Evolutionary conservation across 1,284 basidiomycete species (phyloP).

Genomic region (Boletus semigastroideus): DNA sequence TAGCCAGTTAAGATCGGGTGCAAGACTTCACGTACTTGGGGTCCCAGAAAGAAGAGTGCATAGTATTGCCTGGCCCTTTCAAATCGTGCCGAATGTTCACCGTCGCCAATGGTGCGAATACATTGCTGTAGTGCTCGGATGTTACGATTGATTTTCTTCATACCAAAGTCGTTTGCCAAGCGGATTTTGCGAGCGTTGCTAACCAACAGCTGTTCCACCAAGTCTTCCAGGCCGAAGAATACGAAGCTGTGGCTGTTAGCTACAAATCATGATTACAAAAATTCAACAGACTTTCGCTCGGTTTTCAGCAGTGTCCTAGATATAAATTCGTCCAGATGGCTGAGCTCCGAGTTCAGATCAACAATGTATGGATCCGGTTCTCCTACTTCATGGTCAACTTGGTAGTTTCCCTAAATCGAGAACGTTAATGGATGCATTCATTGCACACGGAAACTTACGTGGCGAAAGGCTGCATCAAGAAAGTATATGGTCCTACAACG

Average conservation of each 20-base stretch:
- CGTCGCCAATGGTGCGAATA: constrained; percentile 74
- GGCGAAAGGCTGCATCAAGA: constrained; percentile 74
- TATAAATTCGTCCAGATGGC: constrained; percentile 74
- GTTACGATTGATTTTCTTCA: constrained; percentile 89
- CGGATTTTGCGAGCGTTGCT: constrained; percentile 72
- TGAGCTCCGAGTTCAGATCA: constrained; percentile 84
- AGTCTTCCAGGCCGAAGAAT: constrained; percentile 82
- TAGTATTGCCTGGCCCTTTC: constrained; percentile 81
- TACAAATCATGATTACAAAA: constrained; percentile 3
- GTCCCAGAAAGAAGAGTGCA: constrained; percentile 70
- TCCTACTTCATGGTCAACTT: constrained; percentile 75
- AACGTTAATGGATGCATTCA: constrained; percentile 3
- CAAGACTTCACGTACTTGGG: constrained; percentile 56
- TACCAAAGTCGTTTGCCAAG: constrained; percentile 73
- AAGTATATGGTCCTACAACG: constrained; percentile 85
- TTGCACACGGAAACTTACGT: constrained; percentile 45
- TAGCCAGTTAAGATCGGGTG: neutral
- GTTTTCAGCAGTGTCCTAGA: constrained; percentile 58
- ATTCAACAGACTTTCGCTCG: constrained; percentile 61
- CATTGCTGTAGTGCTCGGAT: constrained; percentile 93
- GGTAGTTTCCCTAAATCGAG: constrained; percentile 72
- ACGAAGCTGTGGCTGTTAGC: constrained; percentile 59
- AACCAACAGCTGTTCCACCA: constrained; percentile 86
- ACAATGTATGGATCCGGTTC: constrained; percentile 92
- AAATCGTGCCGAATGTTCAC: constrained; percentile 66